These are phyloP conservation scores for Ogataea corticis DNA, from an alignment of 805 yeast species.

Conservation along the genomic window DNA sequence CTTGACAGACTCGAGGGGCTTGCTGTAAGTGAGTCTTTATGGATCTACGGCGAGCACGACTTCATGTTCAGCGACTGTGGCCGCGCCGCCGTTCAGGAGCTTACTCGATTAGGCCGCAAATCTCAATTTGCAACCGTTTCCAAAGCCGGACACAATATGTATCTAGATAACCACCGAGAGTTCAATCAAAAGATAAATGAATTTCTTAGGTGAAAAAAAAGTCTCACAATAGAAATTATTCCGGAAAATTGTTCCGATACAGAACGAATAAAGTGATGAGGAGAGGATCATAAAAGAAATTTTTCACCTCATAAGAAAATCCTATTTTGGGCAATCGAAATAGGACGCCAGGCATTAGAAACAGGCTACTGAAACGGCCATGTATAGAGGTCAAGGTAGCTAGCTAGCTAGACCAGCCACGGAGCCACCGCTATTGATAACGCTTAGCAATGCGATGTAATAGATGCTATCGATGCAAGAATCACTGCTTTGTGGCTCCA, in stretches of 20 bases:
- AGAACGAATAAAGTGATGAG: not conserved
- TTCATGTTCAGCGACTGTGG: conserved; percentile 75
- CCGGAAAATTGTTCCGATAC: not conserved
- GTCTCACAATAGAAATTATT: not conserved
- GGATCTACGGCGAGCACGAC: conserved; percentile 69
- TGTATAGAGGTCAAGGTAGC: not conserved
- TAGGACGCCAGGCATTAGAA: not conserved
- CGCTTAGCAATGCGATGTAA: not conserved
- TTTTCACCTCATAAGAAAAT: too few species aligned
- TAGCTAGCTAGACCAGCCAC: not conserved
- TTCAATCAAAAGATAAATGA: conserved; percentile 50
- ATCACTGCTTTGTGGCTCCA: conserved; percentile 1
- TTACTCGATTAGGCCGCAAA: conserved; percentile 14
- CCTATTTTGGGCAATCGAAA: too few species aligned
- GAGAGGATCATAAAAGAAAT: not conserved
- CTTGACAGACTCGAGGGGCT: conserved; percentile 51
- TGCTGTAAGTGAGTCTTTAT: conserved; percentile 37
- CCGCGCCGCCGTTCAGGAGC: conserved; percentile 36
- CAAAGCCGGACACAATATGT: conserved; percentile 74
- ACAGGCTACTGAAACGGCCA: not conserved
- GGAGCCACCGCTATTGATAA: not conserved
- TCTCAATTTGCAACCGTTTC: conserved; percentile 44
- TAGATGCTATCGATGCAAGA: not conserved
- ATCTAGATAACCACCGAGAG: conserved; percentile 58
- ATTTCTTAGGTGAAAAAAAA: conserved; percentile 33